Evolutionary conservation across 2,329 filamentous ascomycete species (phyloP).

Genomic region (Sporothrix mexicana): DNA sequence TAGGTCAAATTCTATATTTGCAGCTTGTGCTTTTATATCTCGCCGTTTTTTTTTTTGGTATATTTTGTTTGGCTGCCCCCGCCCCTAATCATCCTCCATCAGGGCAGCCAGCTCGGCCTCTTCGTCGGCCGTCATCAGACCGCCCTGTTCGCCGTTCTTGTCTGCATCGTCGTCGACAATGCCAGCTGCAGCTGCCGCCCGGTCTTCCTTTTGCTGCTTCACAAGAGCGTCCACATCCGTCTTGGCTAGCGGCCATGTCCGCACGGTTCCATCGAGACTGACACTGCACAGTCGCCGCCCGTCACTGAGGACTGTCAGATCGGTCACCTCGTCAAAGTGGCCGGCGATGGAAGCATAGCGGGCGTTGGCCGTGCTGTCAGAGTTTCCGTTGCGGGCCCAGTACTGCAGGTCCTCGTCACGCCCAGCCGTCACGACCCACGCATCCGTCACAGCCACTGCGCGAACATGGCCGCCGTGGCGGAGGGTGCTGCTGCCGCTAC

Average conservation of each 20-base stretch:
- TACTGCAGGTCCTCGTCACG: slow-evolving; percentile 90
- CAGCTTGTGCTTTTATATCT: not conserved
- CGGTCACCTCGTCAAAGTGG: slow-evolving; percentile 93
- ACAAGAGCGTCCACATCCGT: slow-evolving; percentile 58
- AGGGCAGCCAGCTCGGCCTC: slow-evolving; percentile 88
- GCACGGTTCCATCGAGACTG: slow-evolving; percentile 86
- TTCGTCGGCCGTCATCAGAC: slow-evolving; percentile 80
- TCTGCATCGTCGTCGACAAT: slow-evolving; percentile 70
- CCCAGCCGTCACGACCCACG: slow-evolving; percentile 85
- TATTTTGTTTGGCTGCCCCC: too few species aligned
- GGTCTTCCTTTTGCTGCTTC: slow-evolving; percentile 55
- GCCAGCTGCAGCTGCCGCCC: slow-evolving; percentile 48
- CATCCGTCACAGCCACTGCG: slow-evolving; percentile 74
- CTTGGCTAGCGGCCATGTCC: slow-evolving; percentile 78
- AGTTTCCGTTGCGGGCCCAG: slow-evolving; percentile 84
- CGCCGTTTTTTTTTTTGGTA: not conserved
- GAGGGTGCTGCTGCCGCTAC: slow-evolving; percentile 71
- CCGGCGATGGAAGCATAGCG: slow-evolving; percentile 78
- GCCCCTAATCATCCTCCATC: slow-evolving; percentile 71
- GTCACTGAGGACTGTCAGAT: slow-evolving; percentile 67
- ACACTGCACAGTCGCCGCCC: slow-evolving; percentile 72
- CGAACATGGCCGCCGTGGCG: slow-evolving; percentile 89
- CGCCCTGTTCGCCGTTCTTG: slow-evolving; percentile 49
- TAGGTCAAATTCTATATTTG: not conserved
- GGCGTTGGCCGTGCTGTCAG: slow-evolving; percentile 71